phyloP scores from a whole-genome alignment of 2,329 filamentous ascomycete species.

The Alternaria infectoria region DNA sequence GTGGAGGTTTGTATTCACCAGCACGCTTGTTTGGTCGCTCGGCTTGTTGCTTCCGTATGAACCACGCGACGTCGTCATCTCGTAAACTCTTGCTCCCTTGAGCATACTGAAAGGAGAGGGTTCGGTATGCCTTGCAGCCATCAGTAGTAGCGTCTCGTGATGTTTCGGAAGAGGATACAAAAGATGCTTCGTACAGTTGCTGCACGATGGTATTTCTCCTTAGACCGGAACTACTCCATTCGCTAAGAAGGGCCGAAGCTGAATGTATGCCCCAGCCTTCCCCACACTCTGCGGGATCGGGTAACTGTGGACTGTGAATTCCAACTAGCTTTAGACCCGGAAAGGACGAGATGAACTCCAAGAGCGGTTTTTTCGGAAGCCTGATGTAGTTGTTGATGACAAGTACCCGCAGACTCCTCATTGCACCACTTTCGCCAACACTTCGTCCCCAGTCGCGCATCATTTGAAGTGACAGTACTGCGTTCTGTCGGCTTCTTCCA shows the following conservation, averaged over 20 bases:
- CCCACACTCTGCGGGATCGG: not conserved
- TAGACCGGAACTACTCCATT: conserved; percentile 8
- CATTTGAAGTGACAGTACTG: conserved; percentile 1
- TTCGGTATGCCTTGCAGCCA: not conserved
- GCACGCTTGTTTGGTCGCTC: not conserved
- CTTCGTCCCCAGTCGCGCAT: conserved; percentile 29
- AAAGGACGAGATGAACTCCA: conserved; percentile 18
- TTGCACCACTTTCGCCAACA: conserved; percentile 21
- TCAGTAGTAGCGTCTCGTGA: not conserved
- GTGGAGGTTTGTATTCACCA: not conserved
- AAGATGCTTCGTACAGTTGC: conserved; percentile 16
- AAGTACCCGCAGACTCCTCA: conserved; percentile 23
- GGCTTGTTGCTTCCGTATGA: conserved; percentile 3
- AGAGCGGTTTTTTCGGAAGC: not conserved
- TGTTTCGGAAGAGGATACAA: not conserved
- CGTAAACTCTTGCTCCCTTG: not conserved
- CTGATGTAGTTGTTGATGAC: conserved; percentile 16
- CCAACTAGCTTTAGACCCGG: conserved; percentile 23
- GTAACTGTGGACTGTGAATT: not conserved
- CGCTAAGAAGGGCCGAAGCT: not conserved
- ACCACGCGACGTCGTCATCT: conserved; percentile 10
- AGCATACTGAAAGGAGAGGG: conserved; percentile 7
- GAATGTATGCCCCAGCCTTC: conserved; percentile 4
- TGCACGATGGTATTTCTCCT: conserved; percentile 18
- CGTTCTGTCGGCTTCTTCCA: not conserved